Evolutionary conservation across 305 asterid species (phyloP).

Genomic region (Salvia sclarea): DNA sequence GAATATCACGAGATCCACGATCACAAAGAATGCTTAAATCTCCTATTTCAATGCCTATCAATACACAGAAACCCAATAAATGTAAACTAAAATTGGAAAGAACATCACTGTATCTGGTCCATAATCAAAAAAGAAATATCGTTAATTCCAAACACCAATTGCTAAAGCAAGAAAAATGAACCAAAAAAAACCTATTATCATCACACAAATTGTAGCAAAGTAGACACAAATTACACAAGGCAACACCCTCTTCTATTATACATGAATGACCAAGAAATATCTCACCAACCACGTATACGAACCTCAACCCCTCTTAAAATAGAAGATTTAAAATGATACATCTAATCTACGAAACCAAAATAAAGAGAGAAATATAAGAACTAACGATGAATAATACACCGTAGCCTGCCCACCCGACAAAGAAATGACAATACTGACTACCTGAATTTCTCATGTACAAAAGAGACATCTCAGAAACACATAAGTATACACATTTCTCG

Average conservation of each 20-base stretch:
- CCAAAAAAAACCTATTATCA: conserved; percentile 30
- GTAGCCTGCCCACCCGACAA: conserved; percentile 34
- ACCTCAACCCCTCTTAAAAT: conserved; percentile 22
- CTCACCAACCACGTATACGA: conserved; percentile 42
- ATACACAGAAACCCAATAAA: background rate
- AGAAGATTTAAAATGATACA: conserved; percentile 1
- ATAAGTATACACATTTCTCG: conserved; percentile 31
- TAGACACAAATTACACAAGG: conserved; percentile 36
- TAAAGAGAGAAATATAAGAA: conserved; percentile 10
- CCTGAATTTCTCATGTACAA: conserved; percentile 48
- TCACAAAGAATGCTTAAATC: background rate
- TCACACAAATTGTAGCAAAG: conserved; percentile 38
- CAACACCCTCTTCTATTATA: conserved; percentile 46
- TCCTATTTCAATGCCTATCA: background rate
- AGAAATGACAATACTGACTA: conserved; percentile 39
- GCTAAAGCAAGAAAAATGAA: conserved; percentile 17
- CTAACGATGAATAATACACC: conserved; percentile 32
- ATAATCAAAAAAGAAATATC: background rate
- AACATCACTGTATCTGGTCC: background rate
- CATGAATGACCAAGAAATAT: conserved; percentile 32
- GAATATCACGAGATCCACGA: background rate
- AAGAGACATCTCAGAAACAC: conserved; percentile 30
- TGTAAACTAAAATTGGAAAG: background rate
- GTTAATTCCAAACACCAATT: background rate
- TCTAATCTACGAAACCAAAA: conserved; percentile 32